A percentile compares a stretch with the other conserved stretches of the same genome.
Evolutionary conservation across 257 asterid species (phyloP).

Genomic region (Avicennia marina): DNA sequence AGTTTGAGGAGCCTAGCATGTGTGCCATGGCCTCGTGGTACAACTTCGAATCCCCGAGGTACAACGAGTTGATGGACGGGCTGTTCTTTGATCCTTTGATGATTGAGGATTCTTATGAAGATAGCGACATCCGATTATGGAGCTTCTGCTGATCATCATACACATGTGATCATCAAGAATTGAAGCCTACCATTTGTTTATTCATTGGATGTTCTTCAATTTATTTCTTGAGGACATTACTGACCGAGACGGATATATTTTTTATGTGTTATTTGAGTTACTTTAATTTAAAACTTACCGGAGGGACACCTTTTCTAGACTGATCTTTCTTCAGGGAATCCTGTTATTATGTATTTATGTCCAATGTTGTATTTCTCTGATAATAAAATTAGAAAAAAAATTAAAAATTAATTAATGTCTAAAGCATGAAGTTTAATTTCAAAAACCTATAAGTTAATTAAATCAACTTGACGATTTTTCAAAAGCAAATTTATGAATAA

Average conservation of each 20-base stretch:
- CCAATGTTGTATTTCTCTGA: too few species aligned
- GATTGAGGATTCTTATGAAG: constrained; percentile 41
- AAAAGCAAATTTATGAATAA: too few species aligned
- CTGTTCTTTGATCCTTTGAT: constrained; percentile 50
- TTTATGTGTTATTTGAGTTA: not conserved
- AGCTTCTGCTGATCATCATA: constrained; percentile 72
- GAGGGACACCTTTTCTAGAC: constrained; percentile 3
- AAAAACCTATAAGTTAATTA: too few species aligned
- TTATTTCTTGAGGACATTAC: constrained; percentile 43
- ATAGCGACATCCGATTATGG: constrained; percentile 69
- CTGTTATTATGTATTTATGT: too few species aligned
- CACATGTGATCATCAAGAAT: too few species aligned
- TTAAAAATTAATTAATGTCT: too few species aligned
- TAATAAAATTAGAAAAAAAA: too few species aligned
- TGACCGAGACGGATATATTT: constrained; percentile 25
- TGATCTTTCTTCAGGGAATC: too few species aligned
- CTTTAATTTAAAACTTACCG: not conserved
- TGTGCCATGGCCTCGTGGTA: constrained; percentile 54
- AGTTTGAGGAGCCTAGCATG: too few species aligned
- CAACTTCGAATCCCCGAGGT: constrained; percentile 74
- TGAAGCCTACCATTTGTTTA: constrained; percentile 11
- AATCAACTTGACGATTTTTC: too few species aligned
- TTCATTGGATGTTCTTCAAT: constrained; percentile 37
- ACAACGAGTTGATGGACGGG: constrained; percentile 52
- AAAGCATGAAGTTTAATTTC: too few species aligned